phyloP scores from a whole-genome alignment of 2,329 filamentous ascomycete genomes.

The Arthrobotrys iridis region DNA sequence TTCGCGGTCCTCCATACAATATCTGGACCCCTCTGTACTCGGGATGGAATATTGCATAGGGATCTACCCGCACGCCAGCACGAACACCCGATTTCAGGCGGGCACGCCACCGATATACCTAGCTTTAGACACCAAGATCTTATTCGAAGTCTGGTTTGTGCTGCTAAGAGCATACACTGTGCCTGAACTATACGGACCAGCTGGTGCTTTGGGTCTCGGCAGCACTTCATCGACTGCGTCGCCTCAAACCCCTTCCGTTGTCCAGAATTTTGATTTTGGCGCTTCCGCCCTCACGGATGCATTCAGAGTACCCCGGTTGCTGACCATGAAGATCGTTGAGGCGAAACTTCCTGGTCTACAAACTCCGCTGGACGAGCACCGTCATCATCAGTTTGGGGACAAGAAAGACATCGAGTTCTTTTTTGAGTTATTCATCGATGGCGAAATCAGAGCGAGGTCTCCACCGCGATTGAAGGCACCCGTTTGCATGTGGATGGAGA shows the following conservation, averaged over 20 bases:
- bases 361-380: conserved; percentile 56
- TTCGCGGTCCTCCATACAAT: conserved; percentile 87
- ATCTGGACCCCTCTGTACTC: conserved; percentile 86
- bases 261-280: conserved; percentile 64
- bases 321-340: conserved; percentile 62
- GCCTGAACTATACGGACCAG: conserved; percentile 81
- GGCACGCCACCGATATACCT: conserved; percentile 80
- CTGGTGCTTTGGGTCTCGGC: background rate
- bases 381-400: conserved; percentile 61
- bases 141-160: conserved; percentile 99
- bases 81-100: conserved; percentile 72
- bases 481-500: conserved; percentile 84
- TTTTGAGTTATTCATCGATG: conserved; percentile 81
- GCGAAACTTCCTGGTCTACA: conserved; percentile 65
- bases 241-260: conserved; percentile 56
- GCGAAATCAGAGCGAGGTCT: conserved; percentile 79
- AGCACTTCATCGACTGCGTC: conserved; percentile 32
- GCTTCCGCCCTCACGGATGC: conserved; percentile 61
- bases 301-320: conserved; percentile 44
- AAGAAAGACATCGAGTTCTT: conserved; percentile 75
- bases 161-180: conserved; percentile 89
- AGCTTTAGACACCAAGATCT: conserved; percentile 78
- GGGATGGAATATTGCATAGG: conserved; percentile 94
- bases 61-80: conserved; percentile 91
- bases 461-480: conserved; percentile 75